These are phyloP conservation scores for Metrosideros polymorpha DNA, from an alignment of 441 rosid genomes.

Conservation along the genomic window DNA sequence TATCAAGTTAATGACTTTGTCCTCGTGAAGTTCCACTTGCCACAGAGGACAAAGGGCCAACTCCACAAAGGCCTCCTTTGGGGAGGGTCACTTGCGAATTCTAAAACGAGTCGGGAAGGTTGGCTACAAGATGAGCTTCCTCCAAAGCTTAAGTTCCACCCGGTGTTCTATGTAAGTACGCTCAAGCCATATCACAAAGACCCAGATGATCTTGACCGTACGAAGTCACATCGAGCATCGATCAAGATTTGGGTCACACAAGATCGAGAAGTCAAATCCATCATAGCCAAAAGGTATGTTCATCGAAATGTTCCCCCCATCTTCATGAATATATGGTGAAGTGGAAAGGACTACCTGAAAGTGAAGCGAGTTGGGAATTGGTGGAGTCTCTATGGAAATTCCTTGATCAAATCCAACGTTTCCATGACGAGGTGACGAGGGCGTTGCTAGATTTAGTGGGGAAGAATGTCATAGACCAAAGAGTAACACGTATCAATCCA, in stretches of 20 bases:
- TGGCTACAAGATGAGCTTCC: not conserved
- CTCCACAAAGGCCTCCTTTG: not conserved
- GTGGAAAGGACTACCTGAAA: not conserved
- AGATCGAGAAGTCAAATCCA: not conserved
- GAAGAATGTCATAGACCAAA: too few species aligned
- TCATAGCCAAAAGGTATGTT: not conserved
- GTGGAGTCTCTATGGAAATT: too few species aligned
- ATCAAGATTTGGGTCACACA: not conserved
- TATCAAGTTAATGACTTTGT: not conserved
- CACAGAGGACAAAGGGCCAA: not conserved
- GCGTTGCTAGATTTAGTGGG: too few species aligned
- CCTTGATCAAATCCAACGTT: too few species aligned
- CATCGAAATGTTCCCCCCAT: not conserved
- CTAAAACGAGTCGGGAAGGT: not conserved
- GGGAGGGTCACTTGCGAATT: not conserved
- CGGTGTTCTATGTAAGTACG: not conserved
- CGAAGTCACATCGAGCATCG: not conserved
- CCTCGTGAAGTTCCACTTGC: not conserved
- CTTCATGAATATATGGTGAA: not conserved
- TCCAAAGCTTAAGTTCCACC: not conserved
- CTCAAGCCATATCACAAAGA: not conserved
- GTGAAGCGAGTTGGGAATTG: not conserved
- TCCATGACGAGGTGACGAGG: too few species aligned
- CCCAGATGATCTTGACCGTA: not conserved
- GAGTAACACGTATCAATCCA: too few species aligned